Base-by-base conservation (phyloP, 78 protist species). In the Goniomonas avonlea region DNA sequence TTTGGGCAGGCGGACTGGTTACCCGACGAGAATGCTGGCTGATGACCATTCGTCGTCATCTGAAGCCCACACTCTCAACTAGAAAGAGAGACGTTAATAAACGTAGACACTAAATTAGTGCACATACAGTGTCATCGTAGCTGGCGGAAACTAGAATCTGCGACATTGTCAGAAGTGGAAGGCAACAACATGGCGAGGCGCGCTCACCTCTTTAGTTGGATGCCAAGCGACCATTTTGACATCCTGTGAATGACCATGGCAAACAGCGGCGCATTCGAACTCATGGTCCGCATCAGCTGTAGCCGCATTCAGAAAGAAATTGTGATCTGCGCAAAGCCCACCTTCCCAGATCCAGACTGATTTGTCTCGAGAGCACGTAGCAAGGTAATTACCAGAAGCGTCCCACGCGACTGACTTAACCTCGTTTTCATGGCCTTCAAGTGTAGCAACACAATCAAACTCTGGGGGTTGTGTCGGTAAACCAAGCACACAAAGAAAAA, bases 381-480 rank as follows among this genome's bases (percentile, higher is more conserved):
- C 98, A 29, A 95, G 43, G 37, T 84, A 63, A 13, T 21, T 37
- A 5, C 92, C 95, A 13, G 80, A 48, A n/a, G 60, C 23, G 58
- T 88, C 85, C 89, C 89, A 95, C 17, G 92, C 76, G 0, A 83
- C 95, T 17, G 86, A 61, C 80, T 95, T 95, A 27, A 95, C 94
- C 43, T 95, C 98, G 73, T 65, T 85, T 15, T 85, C 90, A 43
- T 95, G 98, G n/a, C 97, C 98, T 68, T 95, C 96, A 4, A 94
- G 59, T 15, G 82, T 61, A 3, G 93, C 87, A 15, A 86, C 82
- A 27, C 69, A 48, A 31, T 88, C 88, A 27, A 88, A 80, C 20
- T n/a, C 31, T 34, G 43, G 23, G 17, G n/a, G n/a, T 50, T 32
- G 65, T 21, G 25, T 18, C 61, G 8, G 27, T 5, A 5, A n/a